A percentile compares a stretch with the other conserved stretches of the same genome.
Evolutionary conservation across 2,329 filamentous ascomycete genomes (phyloP).

Genomic region (Colletotrichum lentis): DNA sequence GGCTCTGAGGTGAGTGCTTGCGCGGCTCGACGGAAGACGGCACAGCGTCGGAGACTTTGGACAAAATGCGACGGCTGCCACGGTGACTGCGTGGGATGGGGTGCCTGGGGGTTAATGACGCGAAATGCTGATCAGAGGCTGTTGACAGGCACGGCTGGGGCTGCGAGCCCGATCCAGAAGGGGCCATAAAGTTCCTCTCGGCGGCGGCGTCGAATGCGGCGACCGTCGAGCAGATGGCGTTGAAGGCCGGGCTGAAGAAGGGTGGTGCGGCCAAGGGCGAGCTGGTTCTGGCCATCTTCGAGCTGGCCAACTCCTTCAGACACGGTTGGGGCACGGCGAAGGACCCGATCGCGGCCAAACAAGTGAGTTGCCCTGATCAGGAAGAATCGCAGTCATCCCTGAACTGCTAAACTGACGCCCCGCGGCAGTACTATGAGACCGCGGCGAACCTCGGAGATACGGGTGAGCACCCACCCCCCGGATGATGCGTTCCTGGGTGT

Average conservation of each 20-base stretch:
- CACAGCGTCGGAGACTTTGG: slow-evolving; percentile 6
- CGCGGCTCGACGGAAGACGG: slow-evolving; percentile 16
- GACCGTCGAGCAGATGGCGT: slow-evolving; percentile 82
- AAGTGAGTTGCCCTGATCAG: slow-evolving; percentile 56
- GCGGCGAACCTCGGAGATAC: slow-evolving; percentile 95
- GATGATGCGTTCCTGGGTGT: slow-evolving; percentile 9
- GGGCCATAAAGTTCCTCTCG: slow-evolving; percentile 84
- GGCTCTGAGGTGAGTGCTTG: slow-evolving; percentile 74
- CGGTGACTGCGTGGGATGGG: slow-evolving; percentile 2
- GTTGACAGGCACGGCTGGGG: slow-evolving; percentile 87
- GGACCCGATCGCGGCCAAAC: slow-evolving; percentile 84
- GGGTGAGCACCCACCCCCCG: slow-evolving; percentile 55
- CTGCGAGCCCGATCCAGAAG: slow-evolving; percentile 73
- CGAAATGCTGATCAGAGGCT: slow-evolving; percentile 10
- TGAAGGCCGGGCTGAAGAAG: slow-evolving; percentile 88
- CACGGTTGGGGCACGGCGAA: slow-evolving; percentile 92
- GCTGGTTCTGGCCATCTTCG: slow-evolving; percentile 94
- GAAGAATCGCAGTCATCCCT: neutral
- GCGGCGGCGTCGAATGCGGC: slow-evolving; percentile 91
- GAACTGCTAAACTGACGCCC: slow-evolving; percentile 18
- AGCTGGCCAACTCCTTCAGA: slow-evolving; percentile 91
- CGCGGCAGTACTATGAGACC: slow-evolving; percentile 87
- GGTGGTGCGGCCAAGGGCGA: slow-evolving; percentile 96
- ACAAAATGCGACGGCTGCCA: slow-evolving; percentile 3
- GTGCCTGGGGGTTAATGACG: neutral